Evolutionary conservation across 345 rosid genomes (phyloP), one percentile per base, ranked within the genome.

Genomic region (Hevea brasiliensis): DNA sequence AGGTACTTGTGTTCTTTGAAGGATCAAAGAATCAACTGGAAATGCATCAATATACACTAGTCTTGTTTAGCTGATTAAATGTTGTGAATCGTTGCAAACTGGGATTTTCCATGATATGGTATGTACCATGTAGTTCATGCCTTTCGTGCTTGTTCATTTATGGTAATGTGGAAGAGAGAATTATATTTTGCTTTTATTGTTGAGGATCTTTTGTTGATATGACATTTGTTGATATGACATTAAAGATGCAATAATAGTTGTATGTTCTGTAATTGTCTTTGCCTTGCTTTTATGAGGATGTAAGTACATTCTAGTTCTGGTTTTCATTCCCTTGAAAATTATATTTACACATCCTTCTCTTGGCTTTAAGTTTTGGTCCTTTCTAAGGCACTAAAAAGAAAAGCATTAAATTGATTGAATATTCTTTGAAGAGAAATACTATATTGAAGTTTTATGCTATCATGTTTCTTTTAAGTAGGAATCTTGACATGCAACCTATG

Each of bases 1-100:
- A 90, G 97, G 98, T 93, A 27, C 29, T 71, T 3, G 3, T 41
- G 21, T 64, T 76, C 26, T 58, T 37, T 41, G 3, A 63, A 65
- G 55, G 35, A 24, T 50, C 47, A 29, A 64, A n/a, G 14, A 23
- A 58, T 55, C 8, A 26, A 32, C 21, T 35, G 35, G 64, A 64
- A 44, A 71, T 51, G 66, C 63, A 67, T 35, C 48, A 4, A 32
- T 55, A 41, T 41, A 32, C 37, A 1, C 37, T 2, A 32, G 37
- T 32, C 2, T 32, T 32, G n/a, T n/a, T n/a, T n/a, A n/a, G n/a
- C 37, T 32, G 37, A 4, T 32, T 32, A 32, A 32, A 32, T 32
- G 37, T 32, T 32, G 37, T 32, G 37, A 32, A 32, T 32, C 37
- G 2, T 4, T 32, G 4, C 37, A 32, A 2, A 32, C 37, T 4